Evolutionary conservation across 495 filamentous ascomycete species (phyloP).

Genomic region (Amphirosellinia nigrospora): DNA sequence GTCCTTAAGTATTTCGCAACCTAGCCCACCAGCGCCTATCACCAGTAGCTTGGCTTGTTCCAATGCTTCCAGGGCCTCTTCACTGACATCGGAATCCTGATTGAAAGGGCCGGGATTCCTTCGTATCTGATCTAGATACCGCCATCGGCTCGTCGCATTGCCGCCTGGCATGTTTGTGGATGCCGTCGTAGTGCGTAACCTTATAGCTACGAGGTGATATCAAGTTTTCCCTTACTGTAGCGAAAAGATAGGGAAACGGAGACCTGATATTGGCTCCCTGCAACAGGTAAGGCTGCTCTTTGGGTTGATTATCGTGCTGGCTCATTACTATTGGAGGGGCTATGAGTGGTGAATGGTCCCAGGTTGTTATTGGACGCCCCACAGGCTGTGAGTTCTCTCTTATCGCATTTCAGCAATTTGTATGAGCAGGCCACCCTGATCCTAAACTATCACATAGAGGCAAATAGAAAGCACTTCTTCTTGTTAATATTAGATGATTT

Average conservation of each 20-base stretch:
- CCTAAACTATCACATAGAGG: not conserved
- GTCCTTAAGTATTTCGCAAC: slow-evolving; percentile 97
- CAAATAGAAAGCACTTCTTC: not conserved
- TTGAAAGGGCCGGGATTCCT: slow-evolving; percentile 78
- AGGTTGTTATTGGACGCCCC: not conserved
- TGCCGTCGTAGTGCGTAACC: not conserved
- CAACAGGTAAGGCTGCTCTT: not conserved
- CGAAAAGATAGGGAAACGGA: not conserved
- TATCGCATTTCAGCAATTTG: slow-evolving; percentile 5
- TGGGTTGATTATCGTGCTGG: not conserved
- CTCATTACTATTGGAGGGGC: slow-evolving; percentile 7
- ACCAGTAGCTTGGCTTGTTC: slow-evolving; percentile 73
- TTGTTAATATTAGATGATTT: not conserved
- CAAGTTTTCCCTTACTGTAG: not conserved
- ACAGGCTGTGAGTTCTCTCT: slow-evolving; percentile 3
- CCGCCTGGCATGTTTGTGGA: slow-evolving; percentile 21
- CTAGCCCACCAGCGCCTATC: slow-evolving; percentile 92
- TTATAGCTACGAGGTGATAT: not conserved
- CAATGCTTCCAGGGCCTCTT: slow-evolving; percentile 63
- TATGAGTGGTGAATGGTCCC: not conserved
- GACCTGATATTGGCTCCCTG: not conserved
- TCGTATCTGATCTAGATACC: slow-evolving; percentile 79
- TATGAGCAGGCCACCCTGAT: not conserved
- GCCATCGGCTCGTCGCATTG: slow-evolving; percentile 57
- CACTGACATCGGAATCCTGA: slow-evolving; percentile 68